These are phyloP conservation scores for Amphirosellinia nigrospora DNA, from an alignment of 495 filamentous ascomycete genomes.

Conservation along the genomic window DNA sequence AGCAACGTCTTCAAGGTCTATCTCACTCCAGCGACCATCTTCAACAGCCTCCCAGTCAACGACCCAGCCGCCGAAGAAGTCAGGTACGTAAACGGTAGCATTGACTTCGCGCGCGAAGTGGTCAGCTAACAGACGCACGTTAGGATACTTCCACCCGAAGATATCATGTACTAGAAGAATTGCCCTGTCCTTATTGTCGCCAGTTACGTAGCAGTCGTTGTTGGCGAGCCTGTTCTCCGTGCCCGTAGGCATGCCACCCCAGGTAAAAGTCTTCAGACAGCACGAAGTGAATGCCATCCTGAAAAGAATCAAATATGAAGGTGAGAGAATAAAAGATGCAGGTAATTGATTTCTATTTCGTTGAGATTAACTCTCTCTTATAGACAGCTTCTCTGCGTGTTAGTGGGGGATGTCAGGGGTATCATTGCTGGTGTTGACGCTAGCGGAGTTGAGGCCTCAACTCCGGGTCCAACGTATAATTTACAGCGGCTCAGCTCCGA, in stretches of 20 bases:
- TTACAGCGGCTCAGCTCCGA: conserved; percentile 13
- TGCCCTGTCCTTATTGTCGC: conserved; percentile 51
- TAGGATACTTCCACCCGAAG: conserved; percentile 64
- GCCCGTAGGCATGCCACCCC: conserved; percentile 53
- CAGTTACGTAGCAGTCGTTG: conserved; percentile 49
- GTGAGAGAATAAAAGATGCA: neutral
- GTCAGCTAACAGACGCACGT: conserved; percentile 62
- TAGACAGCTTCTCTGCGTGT: neutral
- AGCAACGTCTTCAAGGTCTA: conserved; percentile 35
- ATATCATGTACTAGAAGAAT: conserved; percentile 62
- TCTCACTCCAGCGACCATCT: conserved; percentile 31
- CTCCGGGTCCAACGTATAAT: neutral
- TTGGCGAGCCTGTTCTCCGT: conserved; percentile 42
- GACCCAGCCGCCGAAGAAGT: conserved; percentile 56
- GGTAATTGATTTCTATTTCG: neutral
- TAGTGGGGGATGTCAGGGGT: conserved; percentile 16
- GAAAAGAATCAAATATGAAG: neutral
- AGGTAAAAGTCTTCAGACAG: conserved; percentile 50
- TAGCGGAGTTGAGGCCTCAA: conserved; percentile 12
- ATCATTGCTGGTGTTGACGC: neutral
- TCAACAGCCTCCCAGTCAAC: conserved; percentile 37
- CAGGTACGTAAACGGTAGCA: conserved; percentile 61
- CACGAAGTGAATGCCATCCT: conserved; percentile 25
- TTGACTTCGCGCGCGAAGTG: conserved; percentile 56
- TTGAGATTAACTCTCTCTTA: neutral